These are phyloP conservation scores for Oryza brachyantha DNA, from an alignment of 176 grass and related monocot species.

Conservation along the genomic window DNA sequence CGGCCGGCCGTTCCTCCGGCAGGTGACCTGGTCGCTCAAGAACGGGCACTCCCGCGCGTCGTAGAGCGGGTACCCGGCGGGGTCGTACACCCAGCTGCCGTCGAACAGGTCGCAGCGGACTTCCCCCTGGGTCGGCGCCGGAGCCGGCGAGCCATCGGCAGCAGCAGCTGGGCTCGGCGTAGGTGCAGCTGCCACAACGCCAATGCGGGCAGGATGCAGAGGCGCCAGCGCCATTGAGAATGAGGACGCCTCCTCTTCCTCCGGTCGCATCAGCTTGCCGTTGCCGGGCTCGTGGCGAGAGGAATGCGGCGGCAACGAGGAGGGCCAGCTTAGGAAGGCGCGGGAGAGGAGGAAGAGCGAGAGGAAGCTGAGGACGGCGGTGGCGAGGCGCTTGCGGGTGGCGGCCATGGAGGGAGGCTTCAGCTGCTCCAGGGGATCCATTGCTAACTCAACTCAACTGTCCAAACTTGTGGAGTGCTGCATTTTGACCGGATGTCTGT, in stretches of 20 bases:
- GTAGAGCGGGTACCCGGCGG: slow-evolving; percentile 39
- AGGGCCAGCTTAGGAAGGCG: no score
- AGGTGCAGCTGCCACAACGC: neutral
- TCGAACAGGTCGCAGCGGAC: slow-evolving; percentile 40
- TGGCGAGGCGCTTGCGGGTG: neutral
- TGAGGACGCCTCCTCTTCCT: neutral
- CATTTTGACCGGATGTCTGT: neutral
- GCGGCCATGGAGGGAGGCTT: neutral
- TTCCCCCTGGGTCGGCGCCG: neutral
- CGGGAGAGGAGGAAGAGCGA: neutral
- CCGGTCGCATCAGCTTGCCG: neutral
- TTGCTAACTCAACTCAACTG: neutral
- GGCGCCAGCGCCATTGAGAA: neutral
- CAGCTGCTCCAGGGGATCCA: neutral
- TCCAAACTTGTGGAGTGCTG: neutral
- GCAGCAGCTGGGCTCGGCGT: neutral
- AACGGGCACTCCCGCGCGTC: slow-evolving; percentile 34
- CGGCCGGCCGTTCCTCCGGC: slow-evolving; percentile 52
- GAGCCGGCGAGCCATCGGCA: neutral
- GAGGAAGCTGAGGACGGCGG: neutral
- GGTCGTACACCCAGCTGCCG: slow-evolving; percentile 43
- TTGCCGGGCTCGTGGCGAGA: neutral
- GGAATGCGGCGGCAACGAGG: no score
- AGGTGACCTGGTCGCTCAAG: slow-evolving; percentile 49
- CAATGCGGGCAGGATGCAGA: neutral